These are phyloP conservation scores for Neoboletus magnificus DNA, from an alignment of 768 basidiomycete genomes.

Conservation along the genomic window DNA sequence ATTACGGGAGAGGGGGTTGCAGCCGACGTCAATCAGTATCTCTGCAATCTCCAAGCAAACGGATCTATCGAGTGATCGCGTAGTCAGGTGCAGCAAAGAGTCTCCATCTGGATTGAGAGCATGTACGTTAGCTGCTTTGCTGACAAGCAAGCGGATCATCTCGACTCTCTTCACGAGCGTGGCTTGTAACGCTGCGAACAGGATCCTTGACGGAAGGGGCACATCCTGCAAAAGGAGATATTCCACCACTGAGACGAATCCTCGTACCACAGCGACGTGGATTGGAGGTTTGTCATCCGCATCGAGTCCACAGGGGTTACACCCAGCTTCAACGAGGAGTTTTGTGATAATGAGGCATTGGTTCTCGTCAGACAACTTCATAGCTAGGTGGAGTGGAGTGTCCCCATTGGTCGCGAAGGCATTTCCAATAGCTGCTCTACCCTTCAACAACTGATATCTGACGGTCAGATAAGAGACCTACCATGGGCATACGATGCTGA, in stretches of 20 bases:
- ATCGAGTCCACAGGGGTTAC: background rate
- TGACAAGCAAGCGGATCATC: constrained; percentile 2
- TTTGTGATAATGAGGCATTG: background rate
- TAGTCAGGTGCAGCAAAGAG: background rate
- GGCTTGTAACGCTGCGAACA: background rate
- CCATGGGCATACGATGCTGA: background rate
- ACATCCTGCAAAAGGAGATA: background rate
- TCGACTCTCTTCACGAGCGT: background rate
- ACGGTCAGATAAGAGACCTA: background rate
- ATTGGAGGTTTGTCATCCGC: background rate
- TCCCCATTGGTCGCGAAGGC: constrained; percentile 2
- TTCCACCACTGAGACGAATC: background rate
- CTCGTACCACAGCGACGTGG: background rate
- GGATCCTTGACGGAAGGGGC: background rate
- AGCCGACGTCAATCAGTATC: background rate
- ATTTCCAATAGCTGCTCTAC: background rate
- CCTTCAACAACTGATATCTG: background rate
- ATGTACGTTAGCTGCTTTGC: background rate
- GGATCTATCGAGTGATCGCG: background rate
- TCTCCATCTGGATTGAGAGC: background rate
- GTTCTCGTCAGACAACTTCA: constrained; percentile 1
- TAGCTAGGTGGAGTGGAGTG: constrained; percentile 3
- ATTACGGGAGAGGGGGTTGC: background rate
- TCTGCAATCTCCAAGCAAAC: background rate
- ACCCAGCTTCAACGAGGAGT: constrained; percentile 1